These are phyloP conservation scores for Vitis rotundifolia DNA, from an alignment of 164 flowering plant genomes.

Conservation along the genomic window DNA sequence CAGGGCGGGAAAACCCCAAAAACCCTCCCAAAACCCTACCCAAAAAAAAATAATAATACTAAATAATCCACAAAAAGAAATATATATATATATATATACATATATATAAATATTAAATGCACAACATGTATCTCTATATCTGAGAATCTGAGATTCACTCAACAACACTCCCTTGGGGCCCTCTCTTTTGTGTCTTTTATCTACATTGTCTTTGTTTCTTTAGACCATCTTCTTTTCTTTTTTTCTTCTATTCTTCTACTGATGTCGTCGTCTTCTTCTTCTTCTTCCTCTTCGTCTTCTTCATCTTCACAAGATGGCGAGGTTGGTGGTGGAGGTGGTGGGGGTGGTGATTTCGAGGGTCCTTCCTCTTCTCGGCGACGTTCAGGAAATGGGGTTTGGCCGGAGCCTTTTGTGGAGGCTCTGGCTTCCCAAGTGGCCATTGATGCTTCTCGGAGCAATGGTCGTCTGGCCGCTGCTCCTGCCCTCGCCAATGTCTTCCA, in stretches of 20 bases:
- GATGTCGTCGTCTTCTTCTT: slow-evolving; percentile 24
- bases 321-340: slow-evolving; percentile 6
- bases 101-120: background rate
- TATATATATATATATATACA: background rate
- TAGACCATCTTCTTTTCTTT: background rate
- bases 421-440: slow-evolving; percentile 68
- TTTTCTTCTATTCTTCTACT: background rate
- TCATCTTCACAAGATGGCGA: slow-evolving; percentile 11
- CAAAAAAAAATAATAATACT: background rate
- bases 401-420: slow-evolving; percentile 82
- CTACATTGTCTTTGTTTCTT: slow-evolving; percentile 25
- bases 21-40: background rate
- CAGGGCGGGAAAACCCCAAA: slow-evolving; percentile 25
- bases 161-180: slow-evolving; percentile 23
- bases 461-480: slow-evolving; percentile 66
- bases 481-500: slow-evolving; percentile 66
- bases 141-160: slow-evolving; percentile 5
- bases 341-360: slow-evolving; percentile 31
- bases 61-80: background rate
- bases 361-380: slow-evolving; percentile 58
- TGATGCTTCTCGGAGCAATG: slow-evolving; percentile 45
- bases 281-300: slow-evolving; percentile 32
- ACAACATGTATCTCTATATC: slow-evolving; percentile 7
- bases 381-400: slow-evolving; percentile 62
- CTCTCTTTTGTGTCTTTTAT: slow-evolving; percentile 27